Percentiles rank a stretch among this genome's conserved stretches.
phyloP scores from a whole-genome alignment of 306 rosid species.

The Medicago arabica region DNA sequence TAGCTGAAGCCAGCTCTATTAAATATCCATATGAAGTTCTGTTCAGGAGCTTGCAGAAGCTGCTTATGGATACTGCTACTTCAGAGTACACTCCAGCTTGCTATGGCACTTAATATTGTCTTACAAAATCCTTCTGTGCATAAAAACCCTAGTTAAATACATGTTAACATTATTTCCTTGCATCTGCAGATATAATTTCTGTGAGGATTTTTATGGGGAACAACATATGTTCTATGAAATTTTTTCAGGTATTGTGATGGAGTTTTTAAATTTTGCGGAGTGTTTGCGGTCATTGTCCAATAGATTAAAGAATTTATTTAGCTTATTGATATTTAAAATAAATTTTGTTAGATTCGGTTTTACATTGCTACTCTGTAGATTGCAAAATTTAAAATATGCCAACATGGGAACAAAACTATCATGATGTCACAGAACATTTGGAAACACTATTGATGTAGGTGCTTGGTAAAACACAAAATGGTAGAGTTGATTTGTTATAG shows the following conservation, averaged over 20 bases:
- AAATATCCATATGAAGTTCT: constrained; percentile 90
- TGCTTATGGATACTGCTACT: constrained; percentile 91
- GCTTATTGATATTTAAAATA: constrained; percentile 24
- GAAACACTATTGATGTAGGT: constrained; percentile 17
- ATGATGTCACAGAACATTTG: constrained; percentile 9
- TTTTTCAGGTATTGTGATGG: constrained; percentile 65
- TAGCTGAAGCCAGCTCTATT: constrained; percentile 84
- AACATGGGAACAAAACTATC: not conserved
- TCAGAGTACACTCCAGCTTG: constrained; percentile 72
- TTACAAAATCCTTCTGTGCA: constrained; percentile 21
- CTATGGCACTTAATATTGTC: constrained; percentile 38
- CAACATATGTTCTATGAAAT: constrained; percentile 74
- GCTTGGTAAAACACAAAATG: constrained; percentile 2
- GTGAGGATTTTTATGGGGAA: constrained; percentile 83
- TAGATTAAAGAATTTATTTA: constrained; percentile 5
- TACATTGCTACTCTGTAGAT: not conserved
- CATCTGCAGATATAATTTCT: constrained; percentile 77
- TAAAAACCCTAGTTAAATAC: constrained; percentile 21
- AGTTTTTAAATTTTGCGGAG: constrained; percentile 20
- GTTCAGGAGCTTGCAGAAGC: constrained; percentile 91
- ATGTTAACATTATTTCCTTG: constrained; percentile 36
- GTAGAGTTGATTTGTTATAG: constrained; percentile 21
- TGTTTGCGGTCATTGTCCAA: constrained; percentile 10
- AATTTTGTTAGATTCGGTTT: constrained; percentile 30
- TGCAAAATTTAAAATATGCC: not conserved